These are phyloP conservation scores for Lotmaria passim DNA, from an alignment of 208 protist species.

Conservation along the genomic window DNA sequence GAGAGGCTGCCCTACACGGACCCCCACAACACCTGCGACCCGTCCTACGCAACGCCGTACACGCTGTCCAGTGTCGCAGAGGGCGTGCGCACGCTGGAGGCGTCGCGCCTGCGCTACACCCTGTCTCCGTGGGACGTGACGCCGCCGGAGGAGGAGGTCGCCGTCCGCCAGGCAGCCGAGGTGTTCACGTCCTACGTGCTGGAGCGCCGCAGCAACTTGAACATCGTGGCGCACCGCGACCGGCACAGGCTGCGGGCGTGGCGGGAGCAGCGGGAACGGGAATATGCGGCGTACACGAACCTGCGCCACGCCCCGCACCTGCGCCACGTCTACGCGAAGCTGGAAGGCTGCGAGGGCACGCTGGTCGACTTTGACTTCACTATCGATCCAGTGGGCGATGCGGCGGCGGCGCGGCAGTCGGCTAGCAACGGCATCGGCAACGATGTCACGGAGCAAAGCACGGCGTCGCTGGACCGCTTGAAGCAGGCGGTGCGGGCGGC, in stretches of 20 bases:
- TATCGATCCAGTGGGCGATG: slow-evolving; percentile 45
- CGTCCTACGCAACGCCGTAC: slow-evolving; percentile 64
- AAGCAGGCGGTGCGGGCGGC: slow-evolving; percentile 41
- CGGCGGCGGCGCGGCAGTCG: slow-evolving; percentile 4
- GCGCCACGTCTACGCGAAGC: slow-evolving; percentile 81
- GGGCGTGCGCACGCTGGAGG: slow-evolving; percentile 60
- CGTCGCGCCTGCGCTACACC: slow-evolving; percentile 73
- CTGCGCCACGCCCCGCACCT: slow-evolving; percentile 59
- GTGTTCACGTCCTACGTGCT: slow-evolving; percentile 89
- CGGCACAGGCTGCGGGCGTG: slow-evolving; percentile 65
- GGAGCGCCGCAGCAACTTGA: slow-evolving; percentile 58
- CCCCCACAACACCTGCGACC: slow-evolving; percentile 77
- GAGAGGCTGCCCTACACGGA: slow-evolving; percentile 70
- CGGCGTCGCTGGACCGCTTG: slow-evolving; percentile 49
- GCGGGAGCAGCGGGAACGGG: slow-evolving; percentile 72
- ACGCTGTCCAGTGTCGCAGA: slow-evolving; percentile 69
- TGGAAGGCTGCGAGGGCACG: slow-evolving; percentile 87
- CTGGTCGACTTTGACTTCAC: slow-evolving; percentile 89
- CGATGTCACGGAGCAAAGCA: slow-evolving; percentile 2
- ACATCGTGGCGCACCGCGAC: slow-evolving; percentile 67
- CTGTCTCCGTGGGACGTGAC: slow-evolving; percentile 85
- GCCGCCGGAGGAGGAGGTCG: slow-evolving; percentile 75
- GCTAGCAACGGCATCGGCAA: slow-evolving; percentile 1
- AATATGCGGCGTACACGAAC: slow-evolving; percentile 73
- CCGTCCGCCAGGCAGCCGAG: slow-evolving; percentile 70